Evolutionary conservation across 352 stramenopile species (phyloP).

Genomic region (Plasmopara muralis): DNA sequence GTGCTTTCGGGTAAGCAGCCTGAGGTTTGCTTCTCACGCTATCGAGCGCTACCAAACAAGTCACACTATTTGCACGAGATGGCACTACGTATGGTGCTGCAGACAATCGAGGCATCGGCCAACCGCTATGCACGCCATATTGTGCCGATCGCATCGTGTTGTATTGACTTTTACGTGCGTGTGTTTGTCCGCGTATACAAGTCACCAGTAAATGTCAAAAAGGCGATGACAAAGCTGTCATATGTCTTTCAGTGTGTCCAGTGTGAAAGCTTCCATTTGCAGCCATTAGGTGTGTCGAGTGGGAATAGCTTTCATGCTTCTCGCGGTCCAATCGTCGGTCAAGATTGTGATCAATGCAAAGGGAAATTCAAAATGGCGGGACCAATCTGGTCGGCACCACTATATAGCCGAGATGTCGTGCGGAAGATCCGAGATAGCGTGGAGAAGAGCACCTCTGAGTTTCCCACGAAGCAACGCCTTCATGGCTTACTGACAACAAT

Average conservation of each 20-base stretch:
- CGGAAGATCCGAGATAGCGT: slow-evolving; percentile 76
- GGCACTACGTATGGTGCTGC: slow-evolving; percentile 89
- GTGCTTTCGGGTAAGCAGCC: slow-evolving; percentile 86
- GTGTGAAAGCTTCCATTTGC: slow-evolving; percentile 97
- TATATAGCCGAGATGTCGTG: slow-evolving; percentile 92
- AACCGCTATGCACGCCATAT: slow-evolving; percentile 96
- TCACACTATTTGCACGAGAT: slow-evolving; percentile 86
- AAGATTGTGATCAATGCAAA: slow-evolving; percentile 72
- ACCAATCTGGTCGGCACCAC: slow-evolving; percentile 95
- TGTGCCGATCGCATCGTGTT: slow-evolving; percentile 95
- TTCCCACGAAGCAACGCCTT: slow-evolving; percentile 90
- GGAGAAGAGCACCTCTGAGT: slow-evolving; percentile 70
- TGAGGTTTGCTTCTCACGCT: slow-evolving; percentile 85
- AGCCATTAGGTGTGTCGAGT: slow-evolving; percentile 86
- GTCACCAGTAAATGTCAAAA: slow-evolving; percentile 92
- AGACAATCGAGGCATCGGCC: slow-evolving; percentile 91
- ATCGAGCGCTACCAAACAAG: slow-evolving; percentile 82
- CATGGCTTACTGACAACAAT: slow-evolving; percentile 93
- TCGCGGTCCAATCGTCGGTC: slow-evolving; percentile 58
- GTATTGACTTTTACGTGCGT: slow-evolving; percentile 99
- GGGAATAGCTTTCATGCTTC: slow-evolving; percentile 84
- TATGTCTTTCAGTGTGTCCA: slow-evolving; percentile 89
- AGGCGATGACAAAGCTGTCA: slow-evolving; percentile 88
- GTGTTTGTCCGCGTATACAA: slow-evolving; percentile 99
- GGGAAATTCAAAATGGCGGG: slow-evolving; percentile 90